A percentile compares a stretch with the other conserved stretches of the same genome.
phyloP scores from a whole-genome alignment of 768 basidiomycete species.

The Punctularia strigosozonata region DNA sequence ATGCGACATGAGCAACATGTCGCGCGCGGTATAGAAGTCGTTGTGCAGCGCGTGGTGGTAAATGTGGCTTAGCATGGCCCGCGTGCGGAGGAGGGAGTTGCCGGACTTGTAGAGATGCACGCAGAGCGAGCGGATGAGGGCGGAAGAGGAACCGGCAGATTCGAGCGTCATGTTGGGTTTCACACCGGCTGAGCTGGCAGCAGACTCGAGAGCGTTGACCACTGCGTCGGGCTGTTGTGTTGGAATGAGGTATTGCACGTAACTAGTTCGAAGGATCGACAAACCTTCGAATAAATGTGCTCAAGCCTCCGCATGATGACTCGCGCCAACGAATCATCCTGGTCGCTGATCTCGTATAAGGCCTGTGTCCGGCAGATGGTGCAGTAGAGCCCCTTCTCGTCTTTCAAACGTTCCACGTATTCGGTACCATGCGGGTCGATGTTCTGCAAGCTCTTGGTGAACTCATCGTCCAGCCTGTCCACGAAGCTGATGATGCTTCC shows the following conservation, averaged over 20 bases:
- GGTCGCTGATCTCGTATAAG: conserved; percentile 75
- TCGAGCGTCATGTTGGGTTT: conserved; percentile 53
- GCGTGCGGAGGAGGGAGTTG: conserved; percentile 85
- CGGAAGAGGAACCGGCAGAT: conserved; percentile 43
- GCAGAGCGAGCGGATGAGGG: conserved; percentile 82
- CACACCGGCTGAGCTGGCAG: conserved; percentile 43
- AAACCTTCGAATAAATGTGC: conserved; percentile 96
- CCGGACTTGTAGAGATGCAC: conserved; percentile 88
- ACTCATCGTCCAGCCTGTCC: conserved; percentile 95
- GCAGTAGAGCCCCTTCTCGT: conserved; percentile 89
- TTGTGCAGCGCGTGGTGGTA: conserved; percentile 96
- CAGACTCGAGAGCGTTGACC: conserved; percentile 77
- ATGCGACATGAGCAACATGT: conserved; percentile 98
- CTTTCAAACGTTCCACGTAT: conserved; percentile 92
- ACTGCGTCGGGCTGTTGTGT: conserved; percentile 79
- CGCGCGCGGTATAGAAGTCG: conserved; percentile 91
- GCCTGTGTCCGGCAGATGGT: conserved; percentile 89
- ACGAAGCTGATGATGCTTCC: conserved; percentile 95
- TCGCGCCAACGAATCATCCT: conserved; percentile 70
- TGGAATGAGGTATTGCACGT: conserved; percentile 3
- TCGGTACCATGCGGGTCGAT: conserved; percentile 99
- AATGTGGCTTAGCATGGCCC: conserved; percentile 96
- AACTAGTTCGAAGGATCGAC: conserved; percentile 4
- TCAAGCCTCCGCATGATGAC: conserved; percentile 93
- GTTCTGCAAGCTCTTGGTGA: conserved; percentile 93